Evolutionary conservation across 495 filamentous ascomycete species (phyloP), one percentile per base, ranked within the genome.

Genomic region (Aspergillus nanangensis): DNA sequence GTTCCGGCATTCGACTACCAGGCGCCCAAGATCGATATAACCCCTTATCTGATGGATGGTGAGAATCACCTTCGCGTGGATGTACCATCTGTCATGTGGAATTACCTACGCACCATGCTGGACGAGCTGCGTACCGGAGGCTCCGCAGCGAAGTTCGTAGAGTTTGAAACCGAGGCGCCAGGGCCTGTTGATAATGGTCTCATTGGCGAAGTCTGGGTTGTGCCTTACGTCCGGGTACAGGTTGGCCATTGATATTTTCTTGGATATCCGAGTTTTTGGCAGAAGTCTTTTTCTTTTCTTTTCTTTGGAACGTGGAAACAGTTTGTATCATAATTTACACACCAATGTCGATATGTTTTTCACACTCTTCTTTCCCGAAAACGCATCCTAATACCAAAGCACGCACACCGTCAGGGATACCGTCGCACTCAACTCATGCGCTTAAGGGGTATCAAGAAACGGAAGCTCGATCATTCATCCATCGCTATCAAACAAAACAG

Each of bases 1-100:
- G 24, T 44, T n/a, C 31, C 41, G 5, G 41, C 27, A 10, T 44
- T 44, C 29, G 41, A 44, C 29, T 44, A 35, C 29, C 29, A 44
- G 5, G 41, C 41, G 3, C 41, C 41, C 5, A 44, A 44, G 18
- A 14, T 44, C 7, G 41, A 44, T 15, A 31, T 44, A 11, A 19
- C 13, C 15, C 11, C 29, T 3, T 44, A 44, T 23, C 29, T 44
- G 22, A 20, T 35, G 15, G 8, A 18, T 9, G 41, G 41, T 5
- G 19, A 34, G 17, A 44, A 44, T 17, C 29, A 34, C 19, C 11
- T 44, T 17, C 29, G 14, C 3, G 20, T 44, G 4, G 41, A 35
- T 10, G 41, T 44, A 23, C 41, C 41, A 3, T 44, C 41, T 3
- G 20, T 23, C 4, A 44, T 44, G 41, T 44, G 41, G 41, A 44